Base-by-base conservation (phyloP, 805 yeast genomes). In the Hanseniaspora nectarophila region DNA sequence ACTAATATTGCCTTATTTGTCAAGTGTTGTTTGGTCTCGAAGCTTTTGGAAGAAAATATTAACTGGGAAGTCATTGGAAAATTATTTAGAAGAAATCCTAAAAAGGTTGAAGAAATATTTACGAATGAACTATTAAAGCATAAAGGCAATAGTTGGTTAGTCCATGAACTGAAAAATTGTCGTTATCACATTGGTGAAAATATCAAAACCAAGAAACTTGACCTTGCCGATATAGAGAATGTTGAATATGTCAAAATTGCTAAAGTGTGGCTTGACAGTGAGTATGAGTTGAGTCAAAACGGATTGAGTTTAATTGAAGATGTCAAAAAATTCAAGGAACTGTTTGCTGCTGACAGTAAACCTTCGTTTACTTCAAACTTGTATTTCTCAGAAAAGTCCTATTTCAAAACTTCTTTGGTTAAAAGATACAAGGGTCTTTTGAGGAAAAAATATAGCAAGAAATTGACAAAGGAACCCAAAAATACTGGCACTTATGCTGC, bases 21-120 rank as follows among this genome's bases (percentile, higher is more conserved):
- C 57, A 73, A 85, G 55, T 74, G 81, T 2, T 82, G 82, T 13
- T 77, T 83, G 12, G 80, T 85, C 18, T 75, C 82, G 4, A 80
- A 81, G 56, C 75, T 88, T 15, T 72, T 83, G 37, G 71, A 65
- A 16, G 72, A 75, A 42, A 77, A 77, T 15, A 81, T 85, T 35
- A 80, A 78, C 54, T 88, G 94, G 83, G 73, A 72, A 0, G 64
- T 71, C 33, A 78, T 88, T 6, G 71, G 82, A 0, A 60, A 59
- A 0, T 62, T 77, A 5, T 74, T 84, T 38, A 67, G 67, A 2
- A 63, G 60, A 51, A 63, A 64, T 42, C 9, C 31, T 2, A 38
- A 42, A 7, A 45, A 38, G 13, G 21, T 51, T 4, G 24, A 51
- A 28, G 42, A 37, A 16, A 42, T 40, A 4, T 51, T 51, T 18